Evolutionary conservation across 106 monocot genomes (phyloP).

Genomic region (Dendrobium nobile): DNA sequence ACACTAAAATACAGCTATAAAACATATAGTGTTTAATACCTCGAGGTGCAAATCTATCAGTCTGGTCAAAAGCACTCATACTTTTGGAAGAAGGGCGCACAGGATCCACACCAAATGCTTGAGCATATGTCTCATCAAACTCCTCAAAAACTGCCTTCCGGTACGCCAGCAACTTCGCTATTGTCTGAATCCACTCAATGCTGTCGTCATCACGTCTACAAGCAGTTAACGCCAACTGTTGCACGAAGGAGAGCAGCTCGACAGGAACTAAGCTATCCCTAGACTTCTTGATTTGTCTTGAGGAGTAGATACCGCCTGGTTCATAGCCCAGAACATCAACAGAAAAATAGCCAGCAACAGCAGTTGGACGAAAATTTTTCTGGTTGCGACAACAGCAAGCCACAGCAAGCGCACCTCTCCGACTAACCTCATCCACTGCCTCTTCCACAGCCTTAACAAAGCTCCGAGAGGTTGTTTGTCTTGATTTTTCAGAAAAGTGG

Average conservation of each 20-base stretch:
- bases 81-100: constrained; percentile 18
- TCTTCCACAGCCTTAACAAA: constrained; percentile 77
- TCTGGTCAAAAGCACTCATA: constrained; percentile 13
- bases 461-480: constrained; percentile 32
- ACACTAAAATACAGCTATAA: constrained; percentile 15
- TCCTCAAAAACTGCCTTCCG: constrained; percentile 49
- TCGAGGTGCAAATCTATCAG: constrained; percentile 31
- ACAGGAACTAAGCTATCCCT: constrained; percentile 43
- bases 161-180: constrained; percentile 30
- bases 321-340: constrained; percentile 74
- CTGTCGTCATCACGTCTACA: background rate
- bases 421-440: constrained; percentile 49
- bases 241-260: constrained; percentile 31
- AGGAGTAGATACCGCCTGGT: constrained; percentile 45
- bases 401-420: constrained; percentile 56
- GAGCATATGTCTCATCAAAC: constrained; percentile 52
- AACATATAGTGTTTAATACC: constrained; percentile 37
- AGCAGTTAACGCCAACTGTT: constrained; percentile 23
- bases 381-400: constrained; percentile 56
- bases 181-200: constrained; percentile 21
- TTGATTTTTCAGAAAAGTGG: constrained; percentile 52
- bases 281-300: constrained; percentile 38
- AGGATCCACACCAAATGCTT: constrained; percentile 59
- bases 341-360: constrained; percentile 30
- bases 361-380: constrained; percentile 33